Conservation (phyloP, 2,329 filamentous ascomycete species). For the Neophaeococcomyces mojaviensis region DNA sequence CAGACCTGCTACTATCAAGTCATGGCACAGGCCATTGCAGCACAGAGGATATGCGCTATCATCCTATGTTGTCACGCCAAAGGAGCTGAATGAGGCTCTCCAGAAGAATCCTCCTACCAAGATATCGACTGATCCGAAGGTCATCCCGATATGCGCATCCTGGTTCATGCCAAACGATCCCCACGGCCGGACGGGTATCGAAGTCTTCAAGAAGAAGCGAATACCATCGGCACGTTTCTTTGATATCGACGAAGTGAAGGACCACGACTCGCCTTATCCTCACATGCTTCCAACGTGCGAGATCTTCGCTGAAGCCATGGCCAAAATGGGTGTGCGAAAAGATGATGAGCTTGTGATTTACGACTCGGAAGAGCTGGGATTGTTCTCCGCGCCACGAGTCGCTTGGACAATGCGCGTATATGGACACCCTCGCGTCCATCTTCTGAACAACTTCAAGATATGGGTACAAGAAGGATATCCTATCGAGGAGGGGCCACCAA, state of each 20-base stretch:
- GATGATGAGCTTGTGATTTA: slow-evolving; percentile 93
- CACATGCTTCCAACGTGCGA: slow-evolving; percentile 88
- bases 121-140: slow-evolving; percentile 72
- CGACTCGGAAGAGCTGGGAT: slow-evolving; percentile 80
- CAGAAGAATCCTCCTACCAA: slow-evolving; percentile 72
- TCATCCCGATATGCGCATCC: slow-evolving; percentile 81
- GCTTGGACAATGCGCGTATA: slow-evolving; percentile 90
- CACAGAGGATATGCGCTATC: slow-evolving; percentile 46
- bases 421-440: slow-evolving; percentile 78
- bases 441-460: slow-evolving; percentile 92
- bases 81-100: slow-evolving; percentile 72
- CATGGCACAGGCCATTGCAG: not conserved
- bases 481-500: slow-evolving; percentile 61
- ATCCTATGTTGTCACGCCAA: slow-evolving; percentile 79
- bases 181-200: slow-evolving; percentile 63
- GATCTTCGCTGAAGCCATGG: slow-evolving; percentile 81
- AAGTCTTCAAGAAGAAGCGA: slow-evolving; percentile 72
- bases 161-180: slow-evolving; percentile 95
- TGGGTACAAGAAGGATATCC: slow-evolving; percentile 82
- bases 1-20: not conserved
- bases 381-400: slow-evolving; percentile 88
- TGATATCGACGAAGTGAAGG: slow-evolving; percentile 85
- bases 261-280: slow-evolving; percentile 79
- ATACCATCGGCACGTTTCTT: slow-evolving; percentile 93
- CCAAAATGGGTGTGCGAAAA: slow-evolving; percentile 72